Evolutionary conservation across 768 basidiomycete genomes (phyloP).

Genomic region (Lactifluus hygrophoroides): DNA sequence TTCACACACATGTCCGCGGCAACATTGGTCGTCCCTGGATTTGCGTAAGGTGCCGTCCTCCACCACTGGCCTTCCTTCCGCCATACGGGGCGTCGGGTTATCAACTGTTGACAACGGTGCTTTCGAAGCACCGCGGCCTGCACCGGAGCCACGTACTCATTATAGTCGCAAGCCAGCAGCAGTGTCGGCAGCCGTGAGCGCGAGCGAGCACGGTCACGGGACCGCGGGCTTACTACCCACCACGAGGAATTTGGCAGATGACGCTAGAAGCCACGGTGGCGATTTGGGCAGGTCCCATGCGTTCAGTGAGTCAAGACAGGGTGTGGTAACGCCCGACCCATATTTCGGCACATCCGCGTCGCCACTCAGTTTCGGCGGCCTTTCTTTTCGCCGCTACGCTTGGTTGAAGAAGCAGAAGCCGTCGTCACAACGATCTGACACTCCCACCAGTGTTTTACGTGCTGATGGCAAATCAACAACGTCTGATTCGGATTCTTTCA

Average conservation of each 20-base stretch:
- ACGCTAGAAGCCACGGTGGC: background rate
- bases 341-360: background rate
- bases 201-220: background rate
- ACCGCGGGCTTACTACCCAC: background rate
- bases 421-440: background rate
- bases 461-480: conserved; percentile 8
- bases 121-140: conserved; percentile 14
- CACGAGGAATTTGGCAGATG: background rate
- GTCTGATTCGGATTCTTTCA: background rate
- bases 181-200: too few relatives aligned
- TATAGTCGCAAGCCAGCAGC: background rate
- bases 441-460: background rate
- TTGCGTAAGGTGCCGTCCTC: background rate
- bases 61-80: background rate
- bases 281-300: background rate
- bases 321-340: background rate
- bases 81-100: background rate
- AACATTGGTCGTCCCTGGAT: background rate
- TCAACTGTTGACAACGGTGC: conserved; percentile 8
- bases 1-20: background rate
- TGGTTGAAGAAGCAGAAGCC: conserved; percentile 11
- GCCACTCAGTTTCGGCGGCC: conserved; percentile 1
- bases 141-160: background rate
- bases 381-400: conserved; percentile 1
- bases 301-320: background rate